phyloP scores from a whole-genome alignment of 257 asterid species.

The Salvia splendens region DNA sequence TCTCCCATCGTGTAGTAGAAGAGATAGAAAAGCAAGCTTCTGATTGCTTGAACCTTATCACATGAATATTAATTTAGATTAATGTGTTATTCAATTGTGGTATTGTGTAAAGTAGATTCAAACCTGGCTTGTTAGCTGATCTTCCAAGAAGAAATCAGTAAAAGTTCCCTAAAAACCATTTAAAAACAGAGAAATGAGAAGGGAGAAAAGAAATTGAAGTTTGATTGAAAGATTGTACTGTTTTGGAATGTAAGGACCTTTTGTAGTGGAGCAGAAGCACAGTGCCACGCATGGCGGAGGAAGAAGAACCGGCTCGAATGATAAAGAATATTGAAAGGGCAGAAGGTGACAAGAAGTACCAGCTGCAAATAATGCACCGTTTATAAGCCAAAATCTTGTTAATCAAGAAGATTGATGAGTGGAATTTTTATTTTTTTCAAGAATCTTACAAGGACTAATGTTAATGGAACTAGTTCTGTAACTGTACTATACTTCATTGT shows the following conservation, averaged over 20 bases:
- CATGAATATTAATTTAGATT: background rate
- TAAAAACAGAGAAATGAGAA: constrained; percentile 4
- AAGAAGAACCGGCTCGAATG: constrained; percentile 75
- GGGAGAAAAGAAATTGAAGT: background rate
- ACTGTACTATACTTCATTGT: constrained; percentile 41
- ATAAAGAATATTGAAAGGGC: constrained; percentile 69
- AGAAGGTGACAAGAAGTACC: constrained; percentile 49
- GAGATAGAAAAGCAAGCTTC: constrained; percentile 63
- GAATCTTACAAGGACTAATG: constrained; percentile 44
- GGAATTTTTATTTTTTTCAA: background rate
- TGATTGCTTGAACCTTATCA: constrained; percentile 69
- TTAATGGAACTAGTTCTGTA: constrained; percentile 66
- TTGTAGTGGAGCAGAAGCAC: constrained; percentile 63
- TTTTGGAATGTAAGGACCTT: constrained; percentile 49
- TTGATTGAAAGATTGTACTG: background rate
- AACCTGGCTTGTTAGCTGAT: constrained; percentile 59
- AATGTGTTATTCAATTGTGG: background rate
- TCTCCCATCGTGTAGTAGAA: constrained; percentile 72
- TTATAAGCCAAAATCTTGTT: background rate
- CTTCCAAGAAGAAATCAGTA: constrained; percentile 57
- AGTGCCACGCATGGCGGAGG: background rate
- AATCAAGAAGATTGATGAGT: background rate
- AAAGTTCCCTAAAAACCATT: constrained; percentile 51
- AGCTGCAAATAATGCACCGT: constrained; percentile 37
- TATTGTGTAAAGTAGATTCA: background rate